Evolutionary conservation across 345 rosid species (phyloP), one percentile per base, ranked within the genome.

Genomic region (Erysimum cheiranthoides): DNA sequence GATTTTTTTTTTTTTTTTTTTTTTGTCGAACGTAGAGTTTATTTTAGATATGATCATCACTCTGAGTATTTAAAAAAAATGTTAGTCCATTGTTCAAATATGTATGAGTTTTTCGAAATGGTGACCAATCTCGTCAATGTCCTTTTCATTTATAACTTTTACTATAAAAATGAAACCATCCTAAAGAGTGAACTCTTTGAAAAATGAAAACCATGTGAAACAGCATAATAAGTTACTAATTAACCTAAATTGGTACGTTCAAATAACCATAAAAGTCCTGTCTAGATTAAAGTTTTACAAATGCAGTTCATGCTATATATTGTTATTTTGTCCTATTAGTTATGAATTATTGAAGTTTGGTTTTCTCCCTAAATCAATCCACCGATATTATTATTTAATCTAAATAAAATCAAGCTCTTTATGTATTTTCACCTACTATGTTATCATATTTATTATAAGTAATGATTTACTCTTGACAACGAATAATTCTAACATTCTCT

Each of bases 301-400:
- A 61, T 61, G 70, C 38, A 69, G 63, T 52, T 67, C 42, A 62
- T 76, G 75, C 64, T 69, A 61, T 21, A 21, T 21, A 21, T 61
- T 69, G 57, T 59, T 61, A 8, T 61, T 69, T 76, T 68, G 75
- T 61, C 79, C 34, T 76, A 76, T 76, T 69, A 61, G 70, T 69
- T 62, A 53, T 76, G 74, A 52, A 69, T 76, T 52, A 76, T 69
- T 76, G 79, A 42, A 69, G 59, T 76, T 76, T 43, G 72, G 53
- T 62, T 45, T 40, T 39, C 45, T 64, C 45, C 56, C 64, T 13
- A 42, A 42, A 30, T 40, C 8, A 30, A 62, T 38, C 21, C 54
- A 51, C n/a, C 43, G 50, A 3, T 35, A 36, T 47, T 61, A 11
- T 71, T 59, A 8, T 36, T 70, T 59, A 21, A 8, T 36, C 59